Evolutionary conservation across 129 eudicot species (phyloP).

Genomic region (Escallonia rubra): DNA sequence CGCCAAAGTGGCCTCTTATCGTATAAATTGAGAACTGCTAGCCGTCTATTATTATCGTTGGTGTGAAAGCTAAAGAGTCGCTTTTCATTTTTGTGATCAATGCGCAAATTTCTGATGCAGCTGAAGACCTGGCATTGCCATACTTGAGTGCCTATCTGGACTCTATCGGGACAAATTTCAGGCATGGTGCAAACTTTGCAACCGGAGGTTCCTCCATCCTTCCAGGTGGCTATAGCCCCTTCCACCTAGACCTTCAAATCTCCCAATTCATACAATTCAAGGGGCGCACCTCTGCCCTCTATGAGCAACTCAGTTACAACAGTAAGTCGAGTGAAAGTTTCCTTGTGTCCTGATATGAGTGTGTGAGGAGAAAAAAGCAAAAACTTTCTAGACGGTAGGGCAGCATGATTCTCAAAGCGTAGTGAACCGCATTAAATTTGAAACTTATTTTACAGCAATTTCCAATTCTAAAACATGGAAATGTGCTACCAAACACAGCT

Average conservation of each 20-base stretch:
- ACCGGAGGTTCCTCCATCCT: slow-evolving; percentile 24
- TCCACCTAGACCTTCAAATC: slow-evolving; percentile 24
- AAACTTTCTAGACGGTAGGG: too few species aligned
- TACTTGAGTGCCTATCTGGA: slow-evolving; percentile 29
- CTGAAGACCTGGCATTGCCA: slow-evolving; percentile 29
- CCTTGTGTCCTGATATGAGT: too few species aligned
- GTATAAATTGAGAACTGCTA: too few species aligned
- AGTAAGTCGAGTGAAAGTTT: slow-evolving; percentile 1
- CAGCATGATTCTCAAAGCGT: too few species aligned
- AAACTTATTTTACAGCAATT: too few species aligned
- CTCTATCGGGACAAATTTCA: slow-evolving; percentile 25
- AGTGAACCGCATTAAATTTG: too few species aligned
- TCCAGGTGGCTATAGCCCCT: slow-evolving; percentile 28
- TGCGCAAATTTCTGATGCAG: slow-evolving; percentile 4
- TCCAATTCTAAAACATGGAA: too few species aligned
- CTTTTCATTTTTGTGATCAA: neutral
- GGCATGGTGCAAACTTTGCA: slow-evolving; percentile 37
- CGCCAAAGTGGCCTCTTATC: too few species aligned
- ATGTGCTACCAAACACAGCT: too few species aligned
- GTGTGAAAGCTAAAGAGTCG: too few species aligned
- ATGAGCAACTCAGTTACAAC: slow-evolving; percentile 9
- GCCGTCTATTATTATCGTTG: too few species aligned
- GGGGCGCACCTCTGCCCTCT: slow-evolving; percentile 15
- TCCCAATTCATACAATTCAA: slow-evolving; percentile 29
- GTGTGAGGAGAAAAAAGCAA: too few species aligned